Conservation (phyloP, 495 filamentous ascomycete species). For the Neurospora tetraspora region DNA sequence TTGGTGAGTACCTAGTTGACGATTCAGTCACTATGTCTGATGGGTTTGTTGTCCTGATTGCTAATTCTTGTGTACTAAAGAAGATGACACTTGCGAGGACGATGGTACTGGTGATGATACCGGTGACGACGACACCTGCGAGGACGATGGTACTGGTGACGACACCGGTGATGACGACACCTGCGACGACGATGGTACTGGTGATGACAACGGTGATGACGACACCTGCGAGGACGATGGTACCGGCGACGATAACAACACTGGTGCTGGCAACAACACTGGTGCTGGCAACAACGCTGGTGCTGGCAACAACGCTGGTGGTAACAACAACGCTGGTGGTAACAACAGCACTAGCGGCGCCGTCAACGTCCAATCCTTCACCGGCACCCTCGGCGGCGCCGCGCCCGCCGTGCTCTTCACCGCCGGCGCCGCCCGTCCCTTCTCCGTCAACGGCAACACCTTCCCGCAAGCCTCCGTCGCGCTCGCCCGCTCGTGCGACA, state of each 20-base stretch:
- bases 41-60: not conserved
- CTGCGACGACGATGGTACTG: conserved; percentile 27
- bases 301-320: conserved; percentile 28
- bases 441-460: conserved; percentile 43
- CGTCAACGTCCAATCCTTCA: conserved; percentile 48
- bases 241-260: conserved; percentile 25
- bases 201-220: conserved; percentile 24
- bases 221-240: conserved; percentile 31
- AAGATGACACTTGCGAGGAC: conserved; percentile 44
- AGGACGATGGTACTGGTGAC: conserved; percentile 17
- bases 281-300: conserved; percentile 1
- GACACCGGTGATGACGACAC: conserved; percentile 42
- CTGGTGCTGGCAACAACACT: conserved; percentile 7
- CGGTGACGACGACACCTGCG: not conserved
- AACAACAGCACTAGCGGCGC: conserved; percentile 9
- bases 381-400: conserved; percentile 42
- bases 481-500: conserved; percentile 41
- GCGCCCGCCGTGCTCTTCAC: conserved; percentile 39
- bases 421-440: conserved; percentile 37
- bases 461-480: conserved; percentile 43
- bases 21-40: not conserved
- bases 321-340: conserved; percentile 28
- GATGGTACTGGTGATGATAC: conserved; percentile 25
- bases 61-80: conserved; percentile 15
- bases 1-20: not conserved